phyloP scores from a whole-genome alignment of 176 grass and related monocot genomes.

The Oryza glumipatula region DNA sequence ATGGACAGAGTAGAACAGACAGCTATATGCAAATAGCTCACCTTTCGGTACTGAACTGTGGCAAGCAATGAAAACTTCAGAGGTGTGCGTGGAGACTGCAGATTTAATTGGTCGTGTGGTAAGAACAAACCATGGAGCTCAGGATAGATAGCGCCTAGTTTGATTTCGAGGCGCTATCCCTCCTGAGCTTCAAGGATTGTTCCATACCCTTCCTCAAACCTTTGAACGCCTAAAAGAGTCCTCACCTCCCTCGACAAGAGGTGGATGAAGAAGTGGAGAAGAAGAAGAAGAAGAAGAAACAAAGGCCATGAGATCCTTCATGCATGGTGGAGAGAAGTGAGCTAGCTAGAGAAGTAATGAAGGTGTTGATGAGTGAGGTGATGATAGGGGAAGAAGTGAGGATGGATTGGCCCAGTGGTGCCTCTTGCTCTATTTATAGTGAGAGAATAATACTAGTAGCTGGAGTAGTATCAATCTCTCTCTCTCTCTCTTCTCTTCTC shows the following conservation, averaged over 20 bases:
- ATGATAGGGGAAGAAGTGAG: slow-evolving; percentile 8
- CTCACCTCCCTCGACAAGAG: background rate
- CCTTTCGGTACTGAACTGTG: background rate
- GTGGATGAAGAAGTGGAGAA: background rate
- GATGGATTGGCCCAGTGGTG: slow-evolving; percentile 37
- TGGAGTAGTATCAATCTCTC: background rate
- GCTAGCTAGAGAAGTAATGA: background rate
- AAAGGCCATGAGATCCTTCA: background rate
- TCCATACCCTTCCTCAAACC: slow-evolving; percentile 36
- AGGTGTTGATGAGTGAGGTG: background rate
- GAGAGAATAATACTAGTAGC: background rate
- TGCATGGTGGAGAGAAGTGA: background rate
- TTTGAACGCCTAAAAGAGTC: background rate
- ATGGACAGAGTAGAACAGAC: background rate
- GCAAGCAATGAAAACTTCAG: background rate
- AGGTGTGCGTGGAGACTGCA: background rate
- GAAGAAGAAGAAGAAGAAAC: background rate
- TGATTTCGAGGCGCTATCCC: slow-evolving; percentile 56
- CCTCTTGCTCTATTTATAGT: slow-evolving; percentile 55
- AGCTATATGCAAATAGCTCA: background rate
- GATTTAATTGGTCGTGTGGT: background rate
- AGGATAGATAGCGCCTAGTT: slow-evolving; percentile 66
- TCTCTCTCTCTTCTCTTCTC: background rate
- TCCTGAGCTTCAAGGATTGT: slow-evolving; percentile 70
- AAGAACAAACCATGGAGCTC: slow-evolving; percentile 65